These are phyloP conservation scores for Colletotrichum tofieldiae DNA, from an alignment of 2,329 filamentous ascomycete species.

Conservation along the genomic window DNA sequence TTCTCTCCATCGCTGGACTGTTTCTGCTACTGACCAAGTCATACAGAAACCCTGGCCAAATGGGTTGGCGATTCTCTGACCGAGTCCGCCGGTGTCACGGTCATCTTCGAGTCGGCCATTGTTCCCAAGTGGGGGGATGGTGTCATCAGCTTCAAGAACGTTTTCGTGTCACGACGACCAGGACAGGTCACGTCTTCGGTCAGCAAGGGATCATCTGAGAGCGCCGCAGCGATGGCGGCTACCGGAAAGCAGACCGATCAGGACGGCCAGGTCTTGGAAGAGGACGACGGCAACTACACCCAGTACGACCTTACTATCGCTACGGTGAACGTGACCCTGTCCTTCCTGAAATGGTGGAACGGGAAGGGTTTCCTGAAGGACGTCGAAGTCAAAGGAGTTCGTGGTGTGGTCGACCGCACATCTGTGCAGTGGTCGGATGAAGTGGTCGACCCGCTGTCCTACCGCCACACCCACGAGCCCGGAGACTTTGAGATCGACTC, in stretches of 20 bases:
- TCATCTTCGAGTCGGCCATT: conserved; percentile 97
- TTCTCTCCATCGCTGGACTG: background rate
- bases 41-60: conserved; percentile 86
- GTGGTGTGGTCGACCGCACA: conserved; percentile 92
- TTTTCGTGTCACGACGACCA: conserved; percentile 93
- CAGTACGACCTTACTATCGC: conserved; percentile 97
- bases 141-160: conserved; percentile 96
- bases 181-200: conserved; percentile 87
- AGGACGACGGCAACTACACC: conserved; percentile 96
- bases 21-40: conserved; percentile 41
- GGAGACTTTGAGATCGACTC: conserved; percentile 98
- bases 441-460: conserved; percentile 85
- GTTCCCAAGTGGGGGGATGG: conserved; percentile 96
- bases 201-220: conserved; percentile 90
- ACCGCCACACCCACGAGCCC: conserved; percentile 87
- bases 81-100: conserved; percentile 90
- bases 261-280: conserved; percentile 62
- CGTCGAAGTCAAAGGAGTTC: conserved; percentile 93
- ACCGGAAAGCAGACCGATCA: conserved; percentile 73
- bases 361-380: conserved; percentile 92
- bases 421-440: conserved; percentile 81
- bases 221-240: conserved; percentile 88
- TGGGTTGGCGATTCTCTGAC: conserved; percentile 98
- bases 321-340: conserved; percentile 95
- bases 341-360: conserved; percentile 99